Evolutionary conservation across 352 stramenopile species (phyloP).

Genomic region (Phytophthora fragariae): DNA sequence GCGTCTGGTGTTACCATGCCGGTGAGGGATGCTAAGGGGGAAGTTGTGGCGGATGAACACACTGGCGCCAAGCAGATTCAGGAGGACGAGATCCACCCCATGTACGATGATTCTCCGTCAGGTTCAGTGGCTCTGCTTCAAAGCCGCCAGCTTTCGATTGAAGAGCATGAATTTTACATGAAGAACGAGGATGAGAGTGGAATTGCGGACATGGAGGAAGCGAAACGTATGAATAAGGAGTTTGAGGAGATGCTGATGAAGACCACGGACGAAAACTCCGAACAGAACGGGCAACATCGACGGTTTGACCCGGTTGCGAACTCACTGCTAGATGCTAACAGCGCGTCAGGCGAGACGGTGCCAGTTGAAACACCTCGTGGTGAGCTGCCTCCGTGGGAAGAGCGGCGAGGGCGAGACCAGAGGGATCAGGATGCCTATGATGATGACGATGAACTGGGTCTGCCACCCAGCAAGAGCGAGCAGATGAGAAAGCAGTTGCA

Average conservation of each 20-base stretch:
- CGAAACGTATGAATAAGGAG: constrained; percentile 71
- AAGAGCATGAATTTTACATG: constrained; percentile 70
- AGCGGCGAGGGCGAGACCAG: constrained; percentile 9
- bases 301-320: constrained; percentile 10
- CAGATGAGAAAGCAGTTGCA: constrained; percentile 37
- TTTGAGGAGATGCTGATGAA: constrained; percentile 63
- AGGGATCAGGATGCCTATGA: constrained; percentile 25
- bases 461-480: constrained; percentile 42
- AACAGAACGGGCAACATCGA: constrained; percentile 3
- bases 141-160: constrained; percentile 45
- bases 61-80: constrained; percentile 24
- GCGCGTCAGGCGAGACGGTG: constrained; percentile 32
- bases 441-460: constrained; percentile 42
- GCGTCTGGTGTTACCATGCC: constrained; percentile 38
- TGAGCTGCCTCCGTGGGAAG: constrained; percentile 33
- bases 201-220: constrained; percentile 67
- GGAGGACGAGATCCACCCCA: constrained; percentile 31
- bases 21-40: constrained; percentile 23
- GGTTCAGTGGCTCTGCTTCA: constrained; percentile 37
- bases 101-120: constrained; percentile 57
- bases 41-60: constrained; percentile 15
- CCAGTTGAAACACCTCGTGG: constrained; percentile 21
- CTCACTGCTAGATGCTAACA: constrained; percentile 21
- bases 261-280: constrained; percentile 19
- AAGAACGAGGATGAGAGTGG: constrained; percentile 57